Base-by-base conservation (phyloP, 2,329 filamentous ascomycete genomes). In the Didymella glomerata region DNA sequence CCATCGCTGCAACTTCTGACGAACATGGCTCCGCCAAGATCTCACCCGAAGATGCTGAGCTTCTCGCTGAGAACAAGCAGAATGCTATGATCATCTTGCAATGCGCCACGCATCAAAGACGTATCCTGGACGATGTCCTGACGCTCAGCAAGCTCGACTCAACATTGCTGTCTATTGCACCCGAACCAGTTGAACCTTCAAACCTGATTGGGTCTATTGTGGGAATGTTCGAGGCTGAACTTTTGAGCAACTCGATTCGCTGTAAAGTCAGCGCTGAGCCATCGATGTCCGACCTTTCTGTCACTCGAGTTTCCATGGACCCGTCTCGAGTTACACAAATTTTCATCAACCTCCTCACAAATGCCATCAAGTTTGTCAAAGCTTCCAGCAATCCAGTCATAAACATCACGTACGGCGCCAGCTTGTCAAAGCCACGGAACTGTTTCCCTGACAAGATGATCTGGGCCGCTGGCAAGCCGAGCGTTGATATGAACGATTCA, bases 281-380 rank as follows among this genome's bases (percentile, higher is more conserved):
- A 2, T 77, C 77, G 0, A 70, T 78, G 34, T 40, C 65, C 7
- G 59, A 72, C 3, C 63, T 79, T 7, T 61, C 62, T 2, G 65
- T 79, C 16, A 70, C 77, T 24, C 74, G 73, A 55, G 68, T 80
- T 4, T 67, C 78, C 18, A 63, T 81, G 0, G 79, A 81, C 58
- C 73, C 77, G 0, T 77, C 71, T 36, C 70, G 79, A 28, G 62
- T 80, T 3, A 69, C 77, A 1, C 92, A 96, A 69, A 93, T 96
- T 58, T 85, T 93, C 34, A 91, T 88, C 5, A 93, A 93, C 69
- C 80, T 93, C 3, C 78, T 93, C 20, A 92, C 89, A 2, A 77
- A 77, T 42, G 70, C 67, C 4, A 72, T 77, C 54, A 77, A 76
- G 41, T 77, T 77, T 58, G 79, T 78, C 0, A 74, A 77, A 28